A percentile compares a stretch with the other conserved stretches of the same genome.
Conservation (phyloP, 768 basidiomycete genomes). For the Chalciporus piperatus region DNA sequence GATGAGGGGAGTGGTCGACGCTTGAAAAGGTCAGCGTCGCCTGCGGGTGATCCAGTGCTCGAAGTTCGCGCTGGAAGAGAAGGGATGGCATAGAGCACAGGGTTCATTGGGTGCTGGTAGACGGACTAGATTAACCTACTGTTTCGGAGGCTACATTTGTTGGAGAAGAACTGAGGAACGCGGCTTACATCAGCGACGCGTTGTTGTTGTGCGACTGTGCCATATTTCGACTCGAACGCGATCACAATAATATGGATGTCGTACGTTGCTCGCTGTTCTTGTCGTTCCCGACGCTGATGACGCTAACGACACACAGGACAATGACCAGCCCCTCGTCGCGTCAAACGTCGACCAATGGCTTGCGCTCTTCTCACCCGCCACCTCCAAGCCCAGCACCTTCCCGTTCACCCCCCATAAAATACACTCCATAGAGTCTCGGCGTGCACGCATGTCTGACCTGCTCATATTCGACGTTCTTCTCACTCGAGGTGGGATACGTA, state of each 20-base stretch:
- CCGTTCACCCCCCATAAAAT: slow-evolving; percentile 55
- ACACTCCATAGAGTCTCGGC: slow-evolving; percentile 59
- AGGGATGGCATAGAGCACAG: no score
- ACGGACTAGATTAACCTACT: no score
- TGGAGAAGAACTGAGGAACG: no score
- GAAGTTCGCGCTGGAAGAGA: no score
- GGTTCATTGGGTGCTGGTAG: no score
- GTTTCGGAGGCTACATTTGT: no score
- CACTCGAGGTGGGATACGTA: slow-evolving; percentile 55
- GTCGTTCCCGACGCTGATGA: background rate
- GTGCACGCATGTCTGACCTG: slow-evolving; percentile 56
- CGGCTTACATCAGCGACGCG: slow-evolving; percentile 13
- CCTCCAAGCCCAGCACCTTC: slow-evolving; percentile 40
- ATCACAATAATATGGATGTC: slow-evolving; percentile 27
- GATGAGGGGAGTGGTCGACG: no score
- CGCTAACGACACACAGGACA: slow-evolving; percentile 13
- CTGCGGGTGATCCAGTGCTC: no score
- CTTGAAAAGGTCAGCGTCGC: no score
- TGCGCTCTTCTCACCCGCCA: slow-evolving; percentile 45
- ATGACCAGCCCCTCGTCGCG: background rate
- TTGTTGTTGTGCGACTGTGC: no score
- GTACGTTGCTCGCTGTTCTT: slow-evolving; percentile 17
- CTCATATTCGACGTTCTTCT: slow-evolving; percentile 78
- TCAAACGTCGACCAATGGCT: slow-evolving; percentile 27
- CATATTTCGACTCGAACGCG: no score